Base-by-base conservation (phyloP, 495 filamentous ascomycete genomes). In the Trypethelium eluteriae region DNA sequence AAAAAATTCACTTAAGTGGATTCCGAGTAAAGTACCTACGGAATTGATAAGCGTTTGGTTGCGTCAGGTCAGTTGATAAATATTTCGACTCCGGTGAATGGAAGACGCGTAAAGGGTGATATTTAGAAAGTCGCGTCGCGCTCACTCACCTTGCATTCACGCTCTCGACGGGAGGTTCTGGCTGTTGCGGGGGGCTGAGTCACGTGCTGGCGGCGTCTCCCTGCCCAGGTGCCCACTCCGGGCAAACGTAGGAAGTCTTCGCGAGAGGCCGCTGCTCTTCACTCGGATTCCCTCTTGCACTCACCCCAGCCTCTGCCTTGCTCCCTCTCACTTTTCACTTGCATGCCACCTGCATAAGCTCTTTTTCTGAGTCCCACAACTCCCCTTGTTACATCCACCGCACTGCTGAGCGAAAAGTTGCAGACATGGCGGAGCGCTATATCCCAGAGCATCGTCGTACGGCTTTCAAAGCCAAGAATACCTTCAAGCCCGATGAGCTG, bases 391-490 rank as follows among this genome's bases (percentile, higher is more conserved):
- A 56, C 46, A 56, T 72, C 63, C 67, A 66, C 49, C 65, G 69
- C 64, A 66, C 72, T 74, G 62, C 50, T 64, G 69, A 66, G 36
- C 66, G 61, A 38, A 62, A 67, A 69, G 64, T 76, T 71, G 67
- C 74, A 76, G 88, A 71, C 82, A 99, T 99, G 95, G 86, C 93
- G 73, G 95, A 99, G 75, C 90, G 93, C 62, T 99, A 96, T 82
- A 99, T 99, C 76, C 95, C 95, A 75, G 95, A 98, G 81, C 95
- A 99, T 85, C 92, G 95, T 75, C 94, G 95, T 74, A 96, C 89
- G 61, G 93, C 96, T 80, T 99, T 94, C 85, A 99, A 99, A 87
- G 95, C 95, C 67, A 95, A 94, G 83, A 90, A 88, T 76, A 89
- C 91, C 75, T 99, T 99, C 85, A 95, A 96, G 84, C 92, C 92